Base-by-base conservation (phyloP, 345 rosid species). In the Arabidopsis arenosa region DNA sequence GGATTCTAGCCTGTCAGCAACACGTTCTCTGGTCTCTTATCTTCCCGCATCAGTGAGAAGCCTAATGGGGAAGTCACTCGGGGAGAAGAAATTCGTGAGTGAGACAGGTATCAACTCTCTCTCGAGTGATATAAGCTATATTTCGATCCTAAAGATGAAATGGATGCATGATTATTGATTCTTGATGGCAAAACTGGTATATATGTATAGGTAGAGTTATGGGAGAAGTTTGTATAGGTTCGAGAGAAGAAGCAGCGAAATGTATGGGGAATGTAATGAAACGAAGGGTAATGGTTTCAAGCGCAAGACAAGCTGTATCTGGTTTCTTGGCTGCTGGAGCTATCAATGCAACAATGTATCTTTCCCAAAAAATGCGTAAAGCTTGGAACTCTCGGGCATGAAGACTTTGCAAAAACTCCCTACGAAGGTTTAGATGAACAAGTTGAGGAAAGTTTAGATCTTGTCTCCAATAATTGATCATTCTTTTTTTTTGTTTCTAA, bases 291-390 rank as follows among this genome's bases (percentile, higher is more conserved):
- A 89, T 86, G 95, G 75, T 83, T 72, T 94, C 97, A 9, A 92
- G 98, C 61, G 89, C 77, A 39, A 89, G 96, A 80, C 98, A 94
- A 80, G 95, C 96, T 1, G 80, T 89, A 53, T 92, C 92, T 18
- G 95, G 98, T 72, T 60, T 94, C 45, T 72, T 92, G 71, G 84
- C 89, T 35, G 84, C 83, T 15, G 97, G 96, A 14, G 87, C 90
- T 33, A 59, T 88, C 54, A 86, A 84, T 67, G 92, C 90, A 17
- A 82, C 81, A 18, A 76, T 83, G 59, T 92, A 94, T 81, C 84
- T 90, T 17, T 86, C 78, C 6, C 89, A 73, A 58, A 92, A 94
- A 79, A 77, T 92, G 84, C 65, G 72, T 43, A 94, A 86, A 86
- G 96, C 90, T 49, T 88, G 90, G 93, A 83, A 79, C 66, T 88